Base-by-base conservation (phyloP, 78 protist genomes). In the Isochrysis galbana region DNA sequence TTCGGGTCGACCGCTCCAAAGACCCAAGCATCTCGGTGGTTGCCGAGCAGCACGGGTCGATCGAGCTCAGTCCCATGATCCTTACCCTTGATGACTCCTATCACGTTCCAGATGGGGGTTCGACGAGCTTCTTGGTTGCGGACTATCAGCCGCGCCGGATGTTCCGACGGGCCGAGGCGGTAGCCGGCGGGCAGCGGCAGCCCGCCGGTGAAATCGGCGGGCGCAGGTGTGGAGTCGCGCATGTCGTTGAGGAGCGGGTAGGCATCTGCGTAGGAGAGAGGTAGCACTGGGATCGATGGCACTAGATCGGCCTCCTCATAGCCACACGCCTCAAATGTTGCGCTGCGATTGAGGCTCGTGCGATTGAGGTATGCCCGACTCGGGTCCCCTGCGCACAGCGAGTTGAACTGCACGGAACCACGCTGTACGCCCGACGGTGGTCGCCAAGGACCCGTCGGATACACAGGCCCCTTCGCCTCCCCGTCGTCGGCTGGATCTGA, bases 401-500 rank as follows among this genome's bases (percentile, higher is more conserved):
- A 78, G 38, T n/a, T 23, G 61, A 41, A 94, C 36, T 93, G 92
- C 41, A 93, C 94, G 22, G 45, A 36, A 1, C 96, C 96, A 32
- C 96, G 87, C 88, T 95, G 96, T 32, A 93, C 74, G 3, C 84
- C 1, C 39, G 47, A 29, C 47, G 1, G n/a, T 22, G 95, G 93
- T 10, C 96, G 55, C 92, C 93, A 95, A 5, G 94, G 95, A 72
- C 96, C 96, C 26, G 92, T 69, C n/a, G 96, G 96, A 42, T 78
- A 95, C 45, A 48, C 80, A 22, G 86, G 74, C 22, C 96, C 96
- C 39, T n/a, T 29, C 19, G 29, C 87, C 26, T 42, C 83, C 38
- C 96, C 94, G 69, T 94, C 94, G 38, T 93, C 86, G 45, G 26
- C 54, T 19, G 95, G 95, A 26, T 94, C 95, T 26, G 90, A 70